Evolutionary conservation across 2,329 filamentous ascomycete species (phyloP), one percentile per base, ranked within the genome.

Genomic region (Simplicillium sp.): DNA sequence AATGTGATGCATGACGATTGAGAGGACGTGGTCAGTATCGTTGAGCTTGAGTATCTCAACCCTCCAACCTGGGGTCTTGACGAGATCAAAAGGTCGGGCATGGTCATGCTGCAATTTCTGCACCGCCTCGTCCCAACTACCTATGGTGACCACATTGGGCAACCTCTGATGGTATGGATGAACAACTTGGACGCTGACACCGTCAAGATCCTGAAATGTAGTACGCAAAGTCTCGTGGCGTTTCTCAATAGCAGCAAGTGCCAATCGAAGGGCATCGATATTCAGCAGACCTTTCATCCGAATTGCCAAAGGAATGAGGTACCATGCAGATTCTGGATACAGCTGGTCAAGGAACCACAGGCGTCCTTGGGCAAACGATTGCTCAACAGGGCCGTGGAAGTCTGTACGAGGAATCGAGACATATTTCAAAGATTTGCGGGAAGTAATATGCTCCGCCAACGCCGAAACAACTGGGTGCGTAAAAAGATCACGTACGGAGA

Each of bases 1-100:
- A 15, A 54, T 55, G 13, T 56, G 54, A 31, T 57, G 54, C 49
- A 57, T 52, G 3, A 53, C 45, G 7, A 56, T 51, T 0, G 51
- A 54, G 1, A 57, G 38, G 2, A 54, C 16, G 38, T 54, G 42
- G 2, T 55, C 44, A 1, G 47, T 25, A 0, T 47, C 37, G 1
- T 37, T 44, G 0, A 55, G 2, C 2, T 43, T 39, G 3, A 47
- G 42, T 0, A 57, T 29, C 0, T 43, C 32, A 1, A 46, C 48
- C 31, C 52, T 46, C 52, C 50, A 55, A 0, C 48, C 52, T 1
- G 50, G 33, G 13, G 54, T 51, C 0, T 39, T 35, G 1, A 40
- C 11, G 9, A 56, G 44, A 34, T 56, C 34, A 29, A 56, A 55
- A 2, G 53, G 45, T 13, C 44, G 44, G 2, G 42, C 44, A 32